These are phyloP conservation scores for Pseudogymnoascus sp. DNA, from an alignment of 2,329 filamentous ascomycete species.

Conservation along the genomic window DNA sequence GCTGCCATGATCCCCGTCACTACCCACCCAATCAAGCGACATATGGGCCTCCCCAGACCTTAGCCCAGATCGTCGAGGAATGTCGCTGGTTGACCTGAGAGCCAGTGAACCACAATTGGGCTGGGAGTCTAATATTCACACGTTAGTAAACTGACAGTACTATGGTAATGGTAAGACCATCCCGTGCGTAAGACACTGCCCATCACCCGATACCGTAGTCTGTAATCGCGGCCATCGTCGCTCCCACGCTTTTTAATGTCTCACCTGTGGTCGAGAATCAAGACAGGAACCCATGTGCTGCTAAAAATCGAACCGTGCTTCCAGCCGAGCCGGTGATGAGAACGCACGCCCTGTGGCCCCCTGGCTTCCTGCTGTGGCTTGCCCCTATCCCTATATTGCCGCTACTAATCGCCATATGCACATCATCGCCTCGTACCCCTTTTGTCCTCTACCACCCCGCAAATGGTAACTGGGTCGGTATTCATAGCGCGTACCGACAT, in stretches of 20 bases:
- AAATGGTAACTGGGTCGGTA: neutral
- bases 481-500: neutral
- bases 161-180: neutral
- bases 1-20: constrained; percentile 4
- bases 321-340: neutral
- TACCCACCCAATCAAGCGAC: constrained; percentile 5
- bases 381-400: neutral
- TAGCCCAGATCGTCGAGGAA: neutral
- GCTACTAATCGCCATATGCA: neutral
- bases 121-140: neutral
- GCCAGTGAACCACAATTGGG: constrained; percentile 1
- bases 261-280: neutral
- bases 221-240: neutral
- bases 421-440: neutral
- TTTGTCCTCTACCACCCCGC: neutral
- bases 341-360: neutral
- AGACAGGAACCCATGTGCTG: neutral
- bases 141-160: neutral
- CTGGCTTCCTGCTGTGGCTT: neutral
- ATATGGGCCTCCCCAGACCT: constrained; percentile 1
- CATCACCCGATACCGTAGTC: neutral
- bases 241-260: neutral
- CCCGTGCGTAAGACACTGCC: neutral
- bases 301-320: neutral
- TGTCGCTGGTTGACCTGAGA: neutral